A percentile compares a stretch with the other conserved stretches of the same genome.
phyloP scores from a whole-genome alignment of 2,329 filamentous ascomycete genomes.

The Pseudocercospora fijiensis region DNA sequence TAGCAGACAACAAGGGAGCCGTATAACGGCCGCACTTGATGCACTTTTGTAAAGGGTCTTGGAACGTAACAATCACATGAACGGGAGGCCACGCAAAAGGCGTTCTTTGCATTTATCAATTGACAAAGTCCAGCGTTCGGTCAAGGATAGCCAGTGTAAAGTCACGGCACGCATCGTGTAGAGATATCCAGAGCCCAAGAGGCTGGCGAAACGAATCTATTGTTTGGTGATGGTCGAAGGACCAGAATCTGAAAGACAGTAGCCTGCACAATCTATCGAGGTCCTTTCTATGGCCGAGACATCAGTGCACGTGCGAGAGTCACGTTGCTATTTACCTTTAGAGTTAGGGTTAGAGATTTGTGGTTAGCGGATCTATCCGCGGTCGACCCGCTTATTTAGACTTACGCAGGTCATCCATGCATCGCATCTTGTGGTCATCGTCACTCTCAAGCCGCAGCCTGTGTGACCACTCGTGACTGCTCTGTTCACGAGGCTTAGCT shows the following conservation, averaged over 20 bases:
- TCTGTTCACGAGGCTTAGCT: neutral
- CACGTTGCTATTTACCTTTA: neutral
- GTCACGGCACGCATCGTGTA: conserved; percentile 2
- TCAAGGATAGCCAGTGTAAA: conserved; percentile 5
- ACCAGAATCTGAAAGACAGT: neutral
- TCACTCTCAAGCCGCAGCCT: neutral
- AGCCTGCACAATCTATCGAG: neutral
- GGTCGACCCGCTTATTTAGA: neutral
- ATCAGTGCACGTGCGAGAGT: neutral
- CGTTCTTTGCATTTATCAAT: conserved; percentile 4
- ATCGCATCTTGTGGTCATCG: neutral
- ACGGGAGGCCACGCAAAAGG: neutral
- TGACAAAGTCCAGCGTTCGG: conserved; percentile 3
- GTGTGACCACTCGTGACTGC: neutral
- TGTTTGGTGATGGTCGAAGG: neutral
- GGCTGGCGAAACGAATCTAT: conserved; percentile 1
- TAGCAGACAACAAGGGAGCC: neutral
- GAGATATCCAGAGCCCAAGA: conserved; percentile 2
- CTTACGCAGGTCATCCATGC: neutral
- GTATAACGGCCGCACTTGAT: neutral
- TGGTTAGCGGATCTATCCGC: neutral
- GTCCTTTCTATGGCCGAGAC: neutral
- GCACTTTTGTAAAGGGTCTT: neutral
- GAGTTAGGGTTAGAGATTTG: neutral
- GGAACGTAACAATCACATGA: neutral